Conservation (phyloP, 305 asterid species). For the Rubia tinctorum region DNA sequence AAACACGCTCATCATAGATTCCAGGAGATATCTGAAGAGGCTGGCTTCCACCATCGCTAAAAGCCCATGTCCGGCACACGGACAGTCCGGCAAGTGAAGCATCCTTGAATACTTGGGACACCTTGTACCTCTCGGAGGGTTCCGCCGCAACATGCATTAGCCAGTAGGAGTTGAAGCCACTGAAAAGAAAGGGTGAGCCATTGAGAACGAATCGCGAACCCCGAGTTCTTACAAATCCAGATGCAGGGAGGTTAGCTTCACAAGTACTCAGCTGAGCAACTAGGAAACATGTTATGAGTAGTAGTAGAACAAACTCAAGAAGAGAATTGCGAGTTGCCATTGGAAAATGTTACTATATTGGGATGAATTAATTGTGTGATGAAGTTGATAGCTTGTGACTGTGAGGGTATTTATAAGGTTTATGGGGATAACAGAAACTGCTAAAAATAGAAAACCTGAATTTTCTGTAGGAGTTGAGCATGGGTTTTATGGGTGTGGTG, state of each 20-base stretch:
- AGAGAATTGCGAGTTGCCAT: neutral
- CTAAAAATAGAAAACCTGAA: slow-evolving; percentile 37
- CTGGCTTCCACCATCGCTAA: slow-evolving; percentile 50
- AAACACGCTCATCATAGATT: slow-evolving; percentile 53
- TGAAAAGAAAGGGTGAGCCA: slow-evolving; percentile 62
- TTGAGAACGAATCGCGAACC: slow-evolving; percentile 44
- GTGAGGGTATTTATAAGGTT: neutral
- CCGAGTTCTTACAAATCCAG: slow-evolving; percentile 35
- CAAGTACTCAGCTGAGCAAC: neutral
- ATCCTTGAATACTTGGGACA: slow-evolving; percentile 43
- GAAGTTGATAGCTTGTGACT: neutral
- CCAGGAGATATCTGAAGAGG: slow-evolving; percentile 65
- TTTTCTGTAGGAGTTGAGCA: neutral
- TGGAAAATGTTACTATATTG: neutral
- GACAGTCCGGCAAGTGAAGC: slow-evolving; percentile 55
- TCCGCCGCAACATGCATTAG: slow-evolving; percentile 59
- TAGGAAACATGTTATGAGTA: neutral
- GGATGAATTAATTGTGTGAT: neutral
- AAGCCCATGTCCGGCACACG: slow-evolving; percentile 76
- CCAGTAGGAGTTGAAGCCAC: slow-evolving; percentile 80
- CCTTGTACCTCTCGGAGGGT: slow-evolving; percentile 44
- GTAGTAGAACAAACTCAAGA: neutral
- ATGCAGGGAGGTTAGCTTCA: slow-evolving; percentile 18
- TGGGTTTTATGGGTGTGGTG: slow-evolving; percentile 27
- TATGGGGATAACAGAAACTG: slow-evolving; percentile 9